These are phyloP conservation scores for Phlegmacium glaucopus DNA, from an alignment of 768 basidiomycete species.

Conservation along the genomic window DNA sequence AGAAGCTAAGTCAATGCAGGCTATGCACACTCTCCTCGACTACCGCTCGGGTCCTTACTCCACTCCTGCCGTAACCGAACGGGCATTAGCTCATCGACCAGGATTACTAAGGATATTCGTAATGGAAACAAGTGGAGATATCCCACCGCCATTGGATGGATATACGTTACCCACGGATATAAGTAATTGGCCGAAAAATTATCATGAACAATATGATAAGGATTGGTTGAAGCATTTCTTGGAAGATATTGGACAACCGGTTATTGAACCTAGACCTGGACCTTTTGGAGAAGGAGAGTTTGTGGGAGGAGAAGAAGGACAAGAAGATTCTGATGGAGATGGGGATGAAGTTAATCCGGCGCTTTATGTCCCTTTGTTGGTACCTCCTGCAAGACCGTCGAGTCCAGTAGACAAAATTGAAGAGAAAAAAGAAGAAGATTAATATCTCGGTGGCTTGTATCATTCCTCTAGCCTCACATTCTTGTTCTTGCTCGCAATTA, in stretches of 20 bases:
- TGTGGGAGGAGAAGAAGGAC: too few species aligned
- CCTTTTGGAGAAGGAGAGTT: too few species aligned
- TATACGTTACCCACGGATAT: conserved; percentile 14
- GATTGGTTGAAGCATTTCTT: conserved; percentile 9
- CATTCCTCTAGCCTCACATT: too few species aligned
- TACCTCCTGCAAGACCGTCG: too few species aligned
- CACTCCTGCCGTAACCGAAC: conserved; percentile 10
- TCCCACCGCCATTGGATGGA: conserved; percentile 12
- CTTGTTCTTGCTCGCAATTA: too few species aligned
- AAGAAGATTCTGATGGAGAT: too few species aligned
- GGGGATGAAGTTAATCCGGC: too few species aligned
- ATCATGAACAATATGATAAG: conserved; percentile 10
- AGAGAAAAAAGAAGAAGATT: too few species aligned
- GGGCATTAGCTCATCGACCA: conserved; percentile 12
- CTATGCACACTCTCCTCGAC: conserved; percentile 13
- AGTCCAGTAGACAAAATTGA: too few species aligned
- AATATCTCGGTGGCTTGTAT: too few species aligned
- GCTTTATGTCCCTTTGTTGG: too few species aligned
- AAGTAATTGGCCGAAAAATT: conserved; percentile 11
- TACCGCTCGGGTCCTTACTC: conserved; percentile 9
- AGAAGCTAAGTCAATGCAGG: conserved; percentile 12
- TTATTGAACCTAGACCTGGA: background rate
- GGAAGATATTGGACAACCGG: conserved; percentile 10
- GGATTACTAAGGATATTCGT: conserved; percentile 13
- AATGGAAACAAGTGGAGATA: conserved; percentile 11